phyloP scores from a whole-genome alignment of 177 flowering plant genomes.

The Vitis hybrid region DNA sequence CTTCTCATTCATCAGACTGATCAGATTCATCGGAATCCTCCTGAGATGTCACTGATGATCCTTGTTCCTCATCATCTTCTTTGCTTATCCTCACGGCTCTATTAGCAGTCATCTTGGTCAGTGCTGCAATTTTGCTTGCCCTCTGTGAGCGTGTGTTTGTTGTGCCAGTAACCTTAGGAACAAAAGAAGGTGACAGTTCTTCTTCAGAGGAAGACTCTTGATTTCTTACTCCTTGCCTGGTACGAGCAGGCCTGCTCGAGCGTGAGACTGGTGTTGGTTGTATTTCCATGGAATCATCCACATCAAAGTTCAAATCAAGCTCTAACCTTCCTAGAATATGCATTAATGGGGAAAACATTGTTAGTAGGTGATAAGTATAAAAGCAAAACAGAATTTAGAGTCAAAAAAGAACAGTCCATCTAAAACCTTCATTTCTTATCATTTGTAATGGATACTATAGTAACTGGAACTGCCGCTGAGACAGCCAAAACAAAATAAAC shows the following conservation, averaged over 20 bases:
- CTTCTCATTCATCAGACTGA: constrained; percentile 7
- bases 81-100: constrained; percentile 24
- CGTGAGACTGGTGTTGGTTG: constrained; percentile 66
- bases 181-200: constrained; percentile 42
- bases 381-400: no score
- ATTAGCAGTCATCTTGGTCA: constrained; percentile 56
- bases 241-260: constrained; percentile 43
- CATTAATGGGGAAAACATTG: neutral
- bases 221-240: constrained; percentile 49
- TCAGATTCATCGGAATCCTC: constrained; percentile 54
- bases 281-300: constrained; percentile 21
- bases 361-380: no score
- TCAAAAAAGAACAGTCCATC: no score
- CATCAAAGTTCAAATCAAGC: constrained; percentile 44
- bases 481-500: neutral
- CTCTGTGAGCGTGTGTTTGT: constrained; percentile 64
- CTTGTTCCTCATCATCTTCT: constrained; percentile 37
- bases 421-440: no score
- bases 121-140: constrained; percentile 88
- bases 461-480: no score
- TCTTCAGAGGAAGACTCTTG: constrained; percentile 59
- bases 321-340: constrained; percentile 53
- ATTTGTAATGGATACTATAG: no score
- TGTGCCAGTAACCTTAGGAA: constrained; percentile 31
- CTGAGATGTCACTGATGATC: constrained; percentile 65